Conservation (phyloP, 148 eudicot genomes). For the Camellia lanceoleosa region DNA sequence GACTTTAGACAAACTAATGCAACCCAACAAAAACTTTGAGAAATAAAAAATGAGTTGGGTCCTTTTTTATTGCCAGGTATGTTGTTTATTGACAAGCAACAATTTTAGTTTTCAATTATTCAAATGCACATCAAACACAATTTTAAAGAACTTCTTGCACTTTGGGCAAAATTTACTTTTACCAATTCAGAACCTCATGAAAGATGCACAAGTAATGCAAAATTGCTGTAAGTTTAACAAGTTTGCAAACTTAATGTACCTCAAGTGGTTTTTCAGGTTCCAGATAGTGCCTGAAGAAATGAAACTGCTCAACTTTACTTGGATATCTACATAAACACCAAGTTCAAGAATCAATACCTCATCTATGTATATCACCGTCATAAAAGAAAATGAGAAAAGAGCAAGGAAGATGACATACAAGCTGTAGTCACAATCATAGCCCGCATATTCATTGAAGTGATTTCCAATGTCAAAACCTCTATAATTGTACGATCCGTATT, state of each 20-base stretch:
- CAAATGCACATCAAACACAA: conserved; percentile 4
- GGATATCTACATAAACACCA: conserved; percentile 66
- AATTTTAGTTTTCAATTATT: not conserved
- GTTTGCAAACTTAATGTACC: conserved; percentile 38
- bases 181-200: not conserved
- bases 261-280: conserved; percentile 62
- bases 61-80: not conserved
- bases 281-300: conserved; percentile 92
- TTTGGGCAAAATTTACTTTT: not conserved
- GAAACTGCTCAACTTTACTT: conserved; percentile 76
- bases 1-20: not conserved
- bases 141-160: not conserved
- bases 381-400: not conserved
- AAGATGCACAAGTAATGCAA: not conserved
- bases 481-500: conserved; percentile 92
- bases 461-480: conserved; percentile 97
- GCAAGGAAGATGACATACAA: conserved; percentile 45
- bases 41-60: too few species aligned
- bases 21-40: not conserved
- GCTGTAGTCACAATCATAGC: conserved; percentile 95
- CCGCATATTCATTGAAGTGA: conserved; percentile 98
- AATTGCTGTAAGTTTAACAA: not conserved
- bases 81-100: not conserved
- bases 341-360: conserved; percentile 9
- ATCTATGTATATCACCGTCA: not conserved